Conservation (phyloP, 129 eudicot genomes). For the Centaurea solstitialis region DNA sequence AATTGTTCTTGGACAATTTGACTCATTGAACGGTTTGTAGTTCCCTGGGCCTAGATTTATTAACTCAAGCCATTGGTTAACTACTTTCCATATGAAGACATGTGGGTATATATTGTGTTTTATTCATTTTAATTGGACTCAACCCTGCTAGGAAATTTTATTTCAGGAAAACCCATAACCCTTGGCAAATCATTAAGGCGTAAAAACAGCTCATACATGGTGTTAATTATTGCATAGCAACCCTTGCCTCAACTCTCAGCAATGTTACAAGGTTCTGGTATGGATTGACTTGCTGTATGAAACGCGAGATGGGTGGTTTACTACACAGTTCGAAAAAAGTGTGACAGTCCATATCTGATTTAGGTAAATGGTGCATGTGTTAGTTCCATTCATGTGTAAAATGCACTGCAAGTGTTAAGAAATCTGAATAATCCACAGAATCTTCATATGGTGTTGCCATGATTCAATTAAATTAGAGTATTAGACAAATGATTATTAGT, state of each 20-base stretch:
- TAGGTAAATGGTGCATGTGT: not conserved
- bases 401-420: not conserved
- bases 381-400: not conserved
- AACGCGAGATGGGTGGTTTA: not conserved
- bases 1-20: not conserved
- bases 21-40: not conserved
- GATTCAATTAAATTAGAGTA: not conserved
- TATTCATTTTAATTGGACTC: not conserved
- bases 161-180: not conserved
- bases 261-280: not conserved
- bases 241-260: constrained; percentile 1
- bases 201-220: not conserved
- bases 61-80: not conserved
- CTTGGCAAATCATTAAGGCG: not conserved
- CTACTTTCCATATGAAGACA: not conserved
- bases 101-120: not conserved
- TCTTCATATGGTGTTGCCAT: not conserved
- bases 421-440: not conserved
- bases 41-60: not conserved
- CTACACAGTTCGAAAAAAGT: not conserved
- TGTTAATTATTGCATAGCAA: not conserved
- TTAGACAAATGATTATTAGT: not conserved
- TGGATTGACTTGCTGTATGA: not conserved
- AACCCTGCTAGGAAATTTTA: not conserved
- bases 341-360: not conserved